A percentile compares a stretch with the other conserved stretches of the same genome.
Evolutionary conservation across 2,329 filamentous ascomycete genomes (phyloP).

Genomic region (Aspergillus flavus): DNA sequence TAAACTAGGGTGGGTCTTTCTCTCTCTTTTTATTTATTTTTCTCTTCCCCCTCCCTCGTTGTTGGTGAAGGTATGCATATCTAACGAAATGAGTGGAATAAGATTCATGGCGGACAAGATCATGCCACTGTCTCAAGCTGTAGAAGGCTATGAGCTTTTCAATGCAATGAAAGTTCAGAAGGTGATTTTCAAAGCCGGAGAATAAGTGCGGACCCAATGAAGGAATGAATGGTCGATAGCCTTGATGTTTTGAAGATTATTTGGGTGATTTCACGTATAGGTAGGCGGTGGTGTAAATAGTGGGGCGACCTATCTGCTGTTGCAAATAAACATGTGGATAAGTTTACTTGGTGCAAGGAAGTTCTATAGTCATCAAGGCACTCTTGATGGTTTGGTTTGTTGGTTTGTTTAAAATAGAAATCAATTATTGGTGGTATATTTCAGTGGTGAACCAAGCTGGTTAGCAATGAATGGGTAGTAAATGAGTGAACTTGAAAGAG

Average conservation of each 20-base stretch:
- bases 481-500: neutral
- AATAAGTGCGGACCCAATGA: constrained; percentile 24
- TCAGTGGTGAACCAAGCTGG: neutral
- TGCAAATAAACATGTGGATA: neutral
- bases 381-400: neutral
- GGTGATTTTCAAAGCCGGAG: constrained; percentile 64
- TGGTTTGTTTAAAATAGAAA: neutral
- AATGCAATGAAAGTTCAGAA: constrained; percentile 74
- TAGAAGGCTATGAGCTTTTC: constrained; percentile 71
- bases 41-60: neutral
- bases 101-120: constrained; percentile 79
- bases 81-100: constrained; percentile 23
- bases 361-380: neutral
- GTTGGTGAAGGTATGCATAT: neutral
- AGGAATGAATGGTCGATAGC: neutral
- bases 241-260: neutral
- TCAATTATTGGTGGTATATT: no score
- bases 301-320: neutral
- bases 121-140: constrained; percentile 68
- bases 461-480: neutral
- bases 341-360: no score
- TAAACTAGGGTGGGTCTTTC: constrained; percentile 60
- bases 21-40: neutral
- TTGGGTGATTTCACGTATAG: neutral
- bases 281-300: neutral